These are phyloP conservation scores for Daphne laureola DNA, from an alignment of 441 rosid species.

Conservation along the genomic window DNA sequence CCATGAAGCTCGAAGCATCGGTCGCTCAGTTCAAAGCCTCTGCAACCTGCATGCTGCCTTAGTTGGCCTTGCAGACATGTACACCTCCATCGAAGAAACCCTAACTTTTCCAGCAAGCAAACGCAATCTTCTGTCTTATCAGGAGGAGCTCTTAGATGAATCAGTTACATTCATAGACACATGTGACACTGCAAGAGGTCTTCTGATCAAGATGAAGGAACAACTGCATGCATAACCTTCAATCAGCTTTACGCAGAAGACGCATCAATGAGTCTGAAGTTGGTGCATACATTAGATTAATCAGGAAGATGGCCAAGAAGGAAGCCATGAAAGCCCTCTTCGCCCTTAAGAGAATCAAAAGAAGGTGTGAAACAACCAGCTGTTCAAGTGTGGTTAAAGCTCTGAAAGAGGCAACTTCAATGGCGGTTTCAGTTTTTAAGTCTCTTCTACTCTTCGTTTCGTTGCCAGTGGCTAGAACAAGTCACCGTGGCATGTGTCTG, in stretches of 20 bases:
- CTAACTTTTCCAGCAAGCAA: conserved; percentile 31
- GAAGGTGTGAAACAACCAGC: conserved; percentile 15
- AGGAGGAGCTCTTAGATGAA: conserved; percentile 42
- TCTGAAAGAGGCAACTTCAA: conserved; percentile 32
- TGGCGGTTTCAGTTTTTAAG: conserved; percentile 29
- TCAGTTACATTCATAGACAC: conserved; percentile 51
- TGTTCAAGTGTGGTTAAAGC: conserved; percentile 21
- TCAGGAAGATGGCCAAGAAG: conserved; percentile 38
- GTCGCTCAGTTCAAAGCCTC: conserved; percentile 31
- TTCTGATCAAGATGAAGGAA: conserved; percentile 37
- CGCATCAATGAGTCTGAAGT: conserved; percentile 32
- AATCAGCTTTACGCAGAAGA: conserved; percentile 49
- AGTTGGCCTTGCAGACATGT: conserved; percentile 43
- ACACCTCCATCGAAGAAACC: conserved; percentile 34
- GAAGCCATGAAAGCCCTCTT: conserved; percentile 24
- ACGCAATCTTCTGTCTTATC: conserved; percentile 24
- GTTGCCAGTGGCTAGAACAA: conserved; percentile 16
- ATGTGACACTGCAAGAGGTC: conserved; percentile 40
- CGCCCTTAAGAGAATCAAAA: conserved; percentile 27
- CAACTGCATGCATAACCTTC: conserved; percentile 46
- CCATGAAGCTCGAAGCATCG: conserved; percentile 38
- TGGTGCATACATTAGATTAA: conserved; percentile 33
- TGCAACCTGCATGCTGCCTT: conserved; percentile 28
- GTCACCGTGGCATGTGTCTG: conserved; percentile 39
- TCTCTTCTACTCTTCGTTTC: conserved; percentile 44